These are phyloP conservation scores for Hypsizygus ulmarius DNA, from an alignment of 1,284 basidiomycete species.

Conservation along the genomic window DNA sequence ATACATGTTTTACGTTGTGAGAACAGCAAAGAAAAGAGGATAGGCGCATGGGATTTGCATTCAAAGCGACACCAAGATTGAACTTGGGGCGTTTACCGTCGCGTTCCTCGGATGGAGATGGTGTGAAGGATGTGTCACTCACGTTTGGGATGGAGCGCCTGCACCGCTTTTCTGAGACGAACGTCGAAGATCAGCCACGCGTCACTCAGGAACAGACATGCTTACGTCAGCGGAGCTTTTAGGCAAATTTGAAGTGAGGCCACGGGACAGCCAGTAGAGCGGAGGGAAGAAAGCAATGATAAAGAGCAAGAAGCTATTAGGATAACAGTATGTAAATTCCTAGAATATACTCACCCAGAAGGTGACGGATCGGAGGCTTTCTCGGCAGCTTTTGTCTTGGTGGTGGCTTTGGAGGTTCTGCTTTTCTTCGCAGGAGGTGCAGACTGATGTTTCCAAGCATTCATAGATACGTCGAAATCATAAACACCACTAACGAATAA, in stretches of 20 bases:
- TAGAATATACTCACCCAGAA: conserved; percentile 9
- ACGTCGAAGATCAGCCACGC: conserved; percentile 21
- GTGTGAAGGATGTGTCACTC: conserved; percentile 16
- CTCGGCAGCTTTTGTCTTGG: conserved; percentile 20
- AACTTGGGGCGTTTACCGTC: conserved; percentile 1
- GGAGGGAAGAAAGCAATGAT: conserved; percentile 6
- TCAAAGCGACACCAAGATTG: conserved; percentile 20
- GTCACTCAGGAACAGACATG: conserved; percentile 22
- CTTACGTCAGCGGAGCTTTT: conserved; percentile 30
- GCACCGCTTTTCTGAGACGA: conserved; percentile 20
- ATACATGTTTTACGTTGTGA: conserved; percentile 41
- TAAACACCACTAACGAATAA: background rate
- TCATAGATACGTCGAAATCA: conserved; percentile 1
- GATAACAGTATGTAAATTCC: background rate
- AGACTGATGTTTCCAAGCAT: conserved; percentile 3
- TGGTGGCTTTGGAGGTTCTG: conserved; percentile 27
- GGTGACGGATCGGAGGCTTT: conserved; percentile 15
- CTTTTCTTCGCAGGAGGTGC: conserved; percentile 35
- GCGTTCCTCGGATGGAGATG: conserved; percentile 1
- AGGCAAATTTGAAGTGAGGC: conserved; percentile 7
- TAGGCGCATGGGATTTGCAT: conserved; percentile 45
- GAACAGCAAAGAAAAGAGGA: conserved; percentile 52
- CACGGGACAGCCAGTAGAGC: conserved; percentile 2
- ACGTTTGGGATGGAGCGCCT: conserved; percentile 17
- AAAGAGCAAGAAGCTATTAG: conserved; percentile 5